Base-by-base conservation (phyloP, 148 eudicot genomes). In the Tetragonia tetragonoides region DNA sequence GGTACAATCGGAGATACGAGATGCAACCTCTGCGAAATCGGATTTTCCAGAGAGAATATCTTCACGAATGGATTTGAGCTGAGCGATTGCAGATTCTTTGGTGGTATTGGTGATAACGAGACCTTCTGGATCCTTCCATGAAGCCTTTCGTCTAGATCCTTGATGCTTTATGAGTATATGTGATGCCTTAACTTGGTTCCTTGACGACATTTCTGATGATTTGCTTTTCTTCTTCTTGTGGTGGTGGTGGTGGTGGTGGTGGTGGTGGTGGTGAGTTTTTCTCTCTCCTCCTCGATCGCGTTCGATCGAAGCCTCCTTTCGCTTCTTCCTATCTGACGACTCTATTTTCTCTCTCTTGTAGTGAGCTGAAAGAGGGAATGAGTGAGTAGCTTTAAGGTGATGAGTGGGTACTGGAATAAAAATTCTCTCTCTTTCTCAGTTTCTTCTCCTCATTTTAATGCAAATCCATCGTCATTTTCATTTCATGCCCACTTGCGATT, bases 91-190 rank as follows among this genome's bases (percentile, higher is more conserved):
- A 47, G 85, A 44, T 5, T 92, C 95, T 41, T 85, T 83, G 77
- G 93, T 88, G 68, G 98, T 94, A 81, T 40, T 81, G 46, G 42
- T 67, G 73, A 94, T 94, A 37, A 89, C 85, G 3, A 66, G 82
- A 44, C 98, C 98, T 75, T 94, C 97, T 17, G 97, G 95, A 84
- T 94, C 98, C 86, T 94, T 94, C 98, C 98, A 94, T 0, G 98
- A 94, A 39, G 95, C 87, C 82, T 88, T 90, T 21, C 98, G 81
- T 15, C 98, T 90, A 53, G 98, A 94, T 17, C 93, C 95, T 75
- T 92, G 75, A 84, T 94, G 98, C 87, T 94, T 94, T 2, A 95
- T 91, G 6, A 95, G 89, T 68, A 95, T 91, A 77, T 95, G 99
- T 2, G 94, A 95, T 18, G 99, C 99, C 90, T 79, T 91, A 15